Evolutionary conservation across 192 early-diverging fungal species (phyloP), one percentile per base, ranked within the genome.

Genomic region (Coemansia asiatica): DNA sequence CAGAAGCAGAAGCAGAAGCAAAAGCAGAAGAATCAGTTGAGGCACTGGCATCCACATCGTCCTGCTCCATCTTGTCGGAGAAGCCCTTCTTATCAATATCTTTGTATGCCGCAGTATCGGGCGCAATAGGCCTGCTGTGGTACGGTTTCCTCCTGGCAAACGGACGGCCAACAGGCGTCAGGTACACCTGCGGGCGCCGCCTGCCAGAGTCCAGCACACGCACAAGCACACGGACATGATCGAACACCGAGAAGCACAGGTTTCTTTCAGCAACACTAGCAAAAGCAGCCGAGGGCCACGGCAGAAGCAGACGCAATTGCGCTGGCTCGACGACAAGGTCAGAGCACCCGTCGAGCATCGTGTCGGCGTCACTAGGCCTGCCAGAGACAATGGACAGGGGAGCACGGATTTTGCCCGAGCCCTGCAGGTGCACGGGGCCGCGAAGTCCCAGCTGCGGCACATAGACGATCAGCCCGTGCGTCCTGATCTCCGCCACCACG

Each of bases 401-500:
- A 23, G 90, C 46, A 1, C 73, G 71, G 51, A 85, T 69, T 18
- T 77, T 66, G 0, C 86, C 87, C 13, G 83, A 71, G 57, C 75
- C 88, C 61, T 79, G 81, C 57, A 91, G 64, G 58, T 88, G 90
- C 9, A 92, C 88, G 15, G 89, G 88, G 0, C 89, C 90, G 26
- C 85, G 87, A 49, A 92, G 81, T 2, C 90, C 90, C 55, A 89
- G 85, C 27, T 83, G 56, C 2, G 83, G 79, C 55, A 84, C 71
- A 60, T 86, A 71, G 27, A 76, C 61, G 21, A 72, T 68, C 31
- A 85, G 70, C 9, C 90, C 90, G 31, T 89, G 89, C 12, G 88
- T 83, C 26, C 87, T 83, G 46, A 92, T 86, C 69, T 92, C 90
- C 4, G 87, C 85, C 27, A 92, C 84, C 19, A 92, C 83, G 25